phyloP scores from a whole-genome alignment of 116 monocot genomes.

The Dioscorea cayenensis region DNA sequence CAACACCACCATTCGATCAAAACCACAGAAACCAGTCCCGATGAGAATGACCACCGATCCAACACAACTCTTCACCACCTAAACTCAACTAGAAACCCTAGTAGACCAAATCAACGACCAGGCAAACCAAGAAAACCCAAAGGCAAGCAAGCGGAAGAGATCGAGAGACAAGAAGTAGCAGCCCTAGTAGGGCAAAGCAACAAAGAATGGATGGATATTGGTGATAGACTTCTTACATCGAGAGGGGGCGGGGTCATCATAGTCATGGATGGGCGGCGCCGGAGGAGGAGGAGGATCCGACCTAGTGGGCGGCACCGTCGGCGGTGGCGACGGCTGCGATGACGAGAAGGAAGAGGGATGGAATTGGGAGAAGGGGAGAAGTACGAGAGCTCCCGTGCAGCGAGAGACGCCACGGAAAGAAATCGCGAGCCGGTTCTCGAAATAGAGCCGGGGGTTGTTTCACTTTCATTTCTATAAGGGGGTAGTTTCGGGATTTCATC shows the following conservation, averaged over 20 bases:
- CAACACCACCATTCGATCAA: not conserved
- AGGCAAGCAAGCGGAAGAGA: not conserved
- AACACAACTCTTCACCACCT: not conserved
- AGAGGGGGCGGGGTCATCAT: slow-evolving; percentile 44
- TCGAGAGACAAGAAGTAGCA: not conserved
- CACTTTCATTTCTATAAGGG: not conserved
- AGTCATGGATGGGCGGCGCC: slow-evolving; percentile 31
- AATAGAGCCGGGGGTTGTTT: not conserved
- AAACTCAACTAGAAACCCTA: not conserved
- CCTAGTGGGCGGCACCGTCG: not conserved
- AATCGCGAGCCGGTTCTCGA: not conserved
- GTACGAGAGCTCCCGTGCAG: not conserved
- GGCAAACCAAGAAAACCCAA: not conserved
- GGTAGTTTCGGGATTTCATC: not conserved
- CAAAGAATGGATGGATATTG: not conserved
- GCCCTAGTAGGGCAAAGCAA: too few relatives aligned
- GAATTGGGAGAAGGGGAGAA: not conserved
- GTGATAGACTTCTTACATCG: slow-evolving; percentile 15
- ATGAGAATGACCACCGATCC: not conserved
- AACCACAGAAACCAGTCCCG: slow-evolving; percentile 1
- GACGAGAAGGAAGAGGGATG: not conserved
- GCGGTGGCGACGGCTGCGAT: not conserved
- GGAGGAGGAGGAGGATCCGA: not conserved
- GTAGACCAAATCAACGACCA: not conserved
- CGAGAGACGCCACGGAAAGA: not conserved